Percentiles rank a stretch among this genome's conserved stretches.
Evolutionary conservation across 176 grass and related monocot genomes (phyloP).

Genomic region (Triticum dicoccoides): DNA sequence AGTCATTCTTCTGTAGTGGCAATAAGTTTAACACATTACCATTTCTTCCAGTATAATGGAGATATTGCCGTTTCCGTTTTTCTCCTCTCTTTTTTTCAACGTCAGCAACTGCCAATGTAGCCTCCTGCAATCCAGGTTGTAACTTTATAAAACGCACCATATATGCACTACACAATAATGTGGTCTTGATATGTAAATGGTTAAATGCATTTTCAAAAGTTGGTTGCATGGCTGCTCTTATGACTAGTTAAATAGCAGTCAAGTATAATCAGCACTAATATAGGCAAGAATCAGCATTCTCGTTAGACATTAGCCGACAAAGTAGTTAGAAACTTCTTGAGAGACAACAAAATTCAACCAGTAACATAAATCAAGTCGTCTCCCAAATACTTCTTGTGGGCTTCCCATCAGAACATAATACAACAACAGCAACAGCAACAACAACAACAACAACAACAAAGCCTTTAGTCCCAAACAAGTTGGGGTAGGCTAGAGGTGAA

Average conservation of each 20-base stretch:
- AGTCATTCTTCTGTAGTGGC: not conserved
- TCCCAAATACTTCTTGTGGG: not conserved
- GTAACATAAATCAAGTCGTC: conserved; percentile 6
- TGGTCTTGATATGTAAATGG: not conserved
- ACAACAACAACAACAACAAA: too few species aligned
- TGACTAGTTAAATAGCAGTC: not conserved
- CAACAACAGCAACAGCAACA: too few species aligned
- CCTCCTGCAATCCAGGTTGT: conserved; percentile 58
- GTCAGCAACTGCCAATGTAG: conserved; percentile 67
- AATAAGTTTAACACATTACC: conserved; percentile 33
- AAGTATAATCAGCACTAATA: not conserved
- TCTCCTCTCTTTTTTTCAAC: conserved; percentile 84
- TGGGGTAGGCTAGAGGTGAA: too few species aligned
- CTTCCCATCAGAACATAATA: not conserved
- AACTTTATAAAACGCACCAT: conserved; percentile 4
- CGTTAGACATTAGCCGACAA: not conserved
- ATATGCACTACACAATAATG: not conserved
- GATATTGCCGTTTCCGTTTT: conserved; percentile 49
- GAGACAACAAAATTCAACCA: not conserved
- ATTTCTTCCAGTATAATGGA: conserved; percentile 50
- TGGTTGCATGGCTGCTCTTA: not conserved
- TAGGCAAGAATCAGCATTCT: not conserved
- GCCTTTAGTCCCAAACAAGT: too few species aligned
- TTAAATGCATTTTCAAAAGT: conserved; percentile 10
- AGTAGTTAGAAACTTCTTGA: not conserved